Percentiles rank a stretch among this genome's conserved stretches.
Conservation (phyloP, 2,329 filamentous ascomycete species). For the Fusarium sp. region DNA sequence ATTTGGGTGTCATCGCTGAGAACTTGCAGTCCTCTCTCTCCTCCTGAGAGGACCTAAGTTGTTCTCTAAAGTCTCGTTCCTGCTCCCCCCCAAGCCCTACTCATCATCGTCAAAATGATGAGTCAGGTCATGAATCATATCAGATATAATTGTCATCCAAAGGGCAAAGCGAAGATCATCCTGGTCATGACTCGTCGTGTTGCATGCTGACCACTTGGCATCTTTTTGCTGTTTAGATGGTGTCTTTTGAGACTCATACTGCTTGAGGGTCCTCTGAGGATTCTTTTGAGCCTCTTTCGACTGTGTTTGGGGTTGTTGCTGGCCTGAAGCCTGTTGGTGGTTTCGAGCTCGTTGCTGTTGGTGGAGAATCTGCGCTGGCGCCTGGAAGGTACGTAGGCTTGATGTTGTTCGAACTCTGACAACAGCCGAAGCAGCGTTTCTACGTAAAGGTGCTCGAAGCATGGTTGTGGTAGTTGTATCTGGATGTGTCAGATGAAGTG, state of each 20-base stretch:
- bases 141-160: neutral
- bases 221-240: neutral
- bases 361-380: neutral
- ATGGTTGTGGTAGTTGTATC: neutral
- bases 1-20: neutral
- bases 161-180: neutral
- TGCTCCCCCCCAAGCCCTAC: neutral
- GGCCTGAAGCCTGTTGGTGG: neutral
- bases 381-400: neutral
- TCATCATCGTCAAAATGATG: neutral
- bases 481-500: neutral
- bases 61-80: neutral
- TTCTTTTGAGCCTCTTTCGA: too few relatives aligned
- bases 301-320: neutral
- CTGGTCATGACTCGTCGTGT: neutral
- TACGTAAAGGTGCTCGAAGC: neutral
- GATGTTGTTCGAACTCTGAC: neutral
- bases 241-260: neutral
- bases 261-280: neutral
- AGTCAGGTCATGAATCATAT: neutral
- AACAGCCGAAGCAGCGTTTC: neutral
- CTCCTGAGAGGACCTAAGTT: neutral
- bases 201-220: neutral
- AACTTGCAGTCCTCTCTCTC: neutral
- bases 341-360: neutral